Conservation (phyloP, 805 yeast genomes). For the Wickerhamomyces bovis region DNA sequence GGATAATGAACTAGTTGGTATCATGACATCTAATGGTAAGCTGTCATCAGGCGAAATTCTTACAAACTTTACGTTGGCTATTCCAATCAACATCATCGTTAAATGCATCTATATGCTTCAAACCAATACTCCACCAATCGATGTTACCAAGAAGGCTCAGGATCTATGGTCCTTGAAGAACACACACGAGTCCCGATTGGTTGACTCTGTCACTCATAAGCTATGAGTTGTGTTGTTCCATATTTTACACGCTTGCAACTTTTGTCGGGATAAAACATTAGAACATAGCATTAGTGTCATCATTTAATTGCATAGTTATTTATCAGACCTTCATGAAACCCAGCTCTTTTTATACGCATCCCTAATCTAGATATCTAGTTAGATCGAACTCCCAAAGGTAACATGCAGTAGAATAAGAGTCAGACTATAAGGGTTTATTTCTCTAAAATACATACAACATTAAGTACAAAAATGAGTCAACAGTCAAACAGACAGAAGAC, state of each 20-base stretch:
- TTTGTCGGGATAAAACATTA: no score
- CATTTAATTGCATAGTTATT: background rate
- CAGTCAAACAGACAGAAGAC: background rate
- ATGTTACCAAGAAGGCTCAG: slow-evolving; percentile 7
- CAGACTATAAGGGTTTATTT: no score
- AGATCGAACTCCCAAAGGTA: background rate
- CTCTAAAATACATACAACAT: background rate
- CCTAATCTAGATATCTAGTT: background rate
- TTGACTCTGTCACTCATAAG: background rate
- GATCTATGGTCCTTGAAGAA: slow-evolving; percentile 22
- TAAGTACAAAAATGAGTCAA: background rate
- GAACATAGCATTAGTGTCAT: background rate
- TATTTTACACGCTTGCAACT: no score
- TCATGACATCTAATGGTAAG: slow-evolving; percentile 27
- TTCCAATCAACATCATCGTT: slow-evolving; percentile 21
- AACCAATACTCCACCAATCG: slow-evolving; percentile 8
- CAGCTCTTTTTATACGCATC: background rate
- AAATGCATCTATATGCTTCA: slow-evolving; percentile 16
- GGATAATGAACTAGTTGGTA: slow-evolving; percentile 20
- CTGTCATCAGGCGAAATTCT: slow-evolving; percentile 22
- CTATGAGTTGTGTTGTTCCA: background rate
- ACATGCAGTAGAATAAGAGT: background rate
- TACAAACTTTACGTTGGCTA: slow-evolving; percentile 23
- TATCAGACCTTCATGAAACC: background rate
- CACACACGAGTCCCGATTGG: slow-evolving; percentile 7